Percentiles rank a stretch among this genome's conserved stretches.
phyloP scores from a whole-genome alignment of 371 early-diverging fungal species.

The Capniomyces stellatus region DNA sequence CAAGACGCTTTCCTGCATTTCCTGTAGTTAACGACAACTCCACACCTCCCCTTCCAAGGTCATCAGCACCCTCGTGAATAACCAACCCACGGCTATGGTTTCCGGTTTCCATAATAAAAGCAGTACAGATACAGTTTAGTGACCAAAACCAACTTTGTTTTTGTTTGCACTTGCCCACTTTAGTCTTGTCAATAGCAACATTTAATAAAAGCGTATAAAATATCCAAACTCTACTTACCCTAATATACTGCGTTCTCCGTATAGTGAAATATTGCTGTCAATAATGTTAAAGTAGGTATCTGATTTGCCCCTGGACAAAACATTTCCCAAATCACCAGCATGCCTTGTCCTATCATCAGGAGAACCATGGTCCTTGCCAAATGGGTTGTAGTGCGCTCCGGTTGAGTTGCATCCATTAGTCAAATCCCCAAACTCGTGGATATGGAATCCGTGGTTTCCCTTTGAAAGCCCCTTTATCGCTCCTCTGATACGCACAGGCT shows the following conservation, averaged over 20 bases:
- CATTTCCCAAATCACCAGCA: slow-evolving; percentile 75
- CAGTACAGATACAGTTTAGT: too few relatives aligned
- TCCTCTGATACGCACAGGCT: slow-evolving; percentile 34
- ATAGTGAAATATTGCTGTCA: slow-evolving; percentile 41
- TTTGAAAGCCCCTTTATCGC: slow-evolving; percentile 41
- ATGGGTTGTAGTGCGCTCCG: slow-evolving; percentile 67
- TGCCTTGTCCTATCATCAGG: slow-evolving; percentile 44
- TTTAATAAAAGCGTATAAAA: background rate
- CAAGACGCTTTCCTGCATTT: slow-evolving; percentile 64
- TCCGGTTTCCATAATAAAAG: too few relatives aligned
- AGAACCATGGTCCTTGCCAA: slow-evolving; percentile 51
- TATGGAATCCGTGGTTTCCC: slow-evolving; percentile 72
- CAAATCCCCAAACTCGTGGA: slow-evolving; percentile 40
- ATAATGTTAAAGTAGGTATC: slow-evolving; percentile 22
- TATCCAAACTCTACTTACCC: background rate
- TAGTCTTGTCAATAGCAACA: background rate
- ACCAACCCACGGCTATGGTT: slow-evolving; percentile 62
- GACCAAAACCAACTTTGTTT: background rate
- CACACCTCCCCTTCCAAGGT: slow-evolving; percentile 58
- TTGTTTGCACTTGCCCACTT: background rate
- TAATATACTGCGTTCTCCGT: slow-evolving; percentile 49
- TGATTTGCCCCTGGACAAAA: slow-evolving; percentile 28
- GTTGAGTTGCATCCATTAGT: slow-evolving; percentile 43
- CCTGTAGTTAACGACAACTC: slow-evolving; percentile 59
- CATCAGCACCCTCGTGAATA: slow-evolving; percentile 64